Conservation (phyloP, 768 basidiomycete species). For the Guyanaporus albipodus region DNA sequence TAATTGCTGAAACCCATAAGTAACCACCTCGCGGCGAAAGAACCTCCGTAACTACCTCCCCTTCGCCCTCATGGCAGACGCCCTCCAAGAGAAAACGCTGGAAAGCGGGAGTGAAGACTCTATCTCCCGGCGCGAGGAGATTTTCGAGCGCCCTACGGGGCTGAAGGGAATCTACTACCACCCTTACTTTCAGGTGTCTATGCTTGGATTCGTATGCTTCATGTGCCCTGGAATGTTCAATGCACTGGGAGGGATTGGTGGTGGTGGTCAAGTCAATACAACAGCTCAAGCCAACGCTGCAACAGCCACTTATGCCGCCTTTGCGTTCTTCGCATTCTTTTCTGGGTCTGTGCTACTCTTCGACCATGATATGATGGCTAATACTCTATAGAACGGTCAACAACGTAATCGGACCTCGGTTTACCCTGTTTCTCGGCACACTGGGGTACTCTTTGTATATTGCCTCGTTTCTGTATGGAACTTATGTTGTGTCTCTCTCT, state of each 20-base stretch:
- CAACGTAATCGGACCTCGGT: slow-evolving; percentile 72
- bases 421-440: slow-evolving; percentile 72
- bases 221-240: slow-evolving; percentile 73
- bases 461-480: slow-evolving; percentile 61
- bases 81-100: slow-evolving; percentile 16
- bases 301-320: slow-evolving; percentile 62
- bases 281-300: slow-evolving; percentile 67
- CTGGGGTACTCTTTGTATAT: slow-evolving; percentile 75
- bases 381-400: slow-evolving; percentile 56
- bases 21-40: neutral
- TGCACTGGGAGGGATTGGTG: slow-evolving; percentile 75
- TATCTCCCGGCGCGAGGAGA: slow-evolving; percentile 24
- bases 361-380: neutral
- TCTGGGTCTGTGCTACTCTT: slow-evolving; percentile 50
- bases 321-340: slow-evolving; percentile 61
- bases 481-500: neutral
- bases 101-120: slow-evolving; percentile 30
- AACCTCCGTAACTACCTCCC: neutral
- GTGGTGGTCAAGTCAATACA: slow-evolving; percentile 67
- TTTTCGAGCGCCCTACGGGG: slow-evolving; percentile 48
- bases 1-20: slow-evolving; percentile 11
- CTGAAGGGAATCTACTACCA: slow-evolving; percentile 55
- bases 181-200: slow-evolving; percentile 39
- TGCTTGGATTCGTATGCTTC: slow-evolving; percentile 67
- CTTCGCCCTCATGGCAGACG: slow-evolving; percentile 14